Evolutionary conservation across 1,139 yeast genomes (phyloP).

Genomic region (Suhomyces panamericanus): DNA sequence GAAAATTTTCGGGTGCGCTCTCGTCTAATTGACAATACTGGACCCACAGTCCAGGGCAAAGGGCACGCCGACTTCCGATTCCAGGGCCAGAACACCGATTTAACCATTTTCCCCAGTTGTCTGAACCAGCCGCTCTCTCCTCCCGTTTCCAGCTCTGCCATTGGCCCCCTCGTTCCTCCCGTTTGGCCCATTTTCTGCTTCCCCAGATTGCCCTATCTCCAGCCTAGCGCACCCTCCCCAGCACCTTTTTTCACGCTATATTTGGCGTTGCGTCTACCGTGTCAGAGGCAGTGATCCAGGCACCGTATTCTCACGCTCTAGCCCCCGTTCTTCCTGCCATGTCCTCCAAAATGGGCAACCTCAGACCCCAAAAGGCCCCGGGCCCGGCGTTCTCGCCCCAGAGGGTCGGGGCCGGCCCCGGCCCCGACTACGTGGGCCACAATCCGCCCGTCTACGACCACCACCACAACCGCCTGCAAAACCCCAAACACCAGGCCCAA

Average conservation of each 20-base stretch:
- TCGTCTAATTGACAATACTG: slow-evolving; percentile 10
- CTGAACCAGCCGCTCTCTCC: too few relatives aligned
- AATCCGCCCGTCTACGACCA: slow-evolving; percentile 19
- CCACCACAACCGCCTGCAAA: slow-evolving; percentile 15
- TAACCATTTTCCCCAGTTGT: too few relatives aligned
- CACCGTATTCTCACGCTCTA: neutral
- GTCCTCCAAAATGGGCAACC: slow-evolving; percentile 5
- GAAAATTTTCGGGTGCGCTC: slow-evolving; percentile 5
- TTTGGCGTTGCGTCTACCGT: neutral
- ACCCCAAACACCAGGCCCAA: slow-evolving; percentile 5
- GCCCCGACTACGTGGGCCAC: slow-evolving; percentile 13
- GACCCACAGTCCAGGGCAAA: neutral
- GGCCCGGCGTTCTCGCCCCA: slow-evolving; percentile 1
- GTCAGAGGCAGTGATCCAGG: slow-evolving; percentile 1
- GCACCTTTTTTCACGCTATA: neutral
- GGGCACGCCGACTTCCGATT: too few relatives aligned
- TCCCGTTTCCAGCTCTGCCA: neutral
- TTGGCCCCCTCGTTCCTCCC: neutral
- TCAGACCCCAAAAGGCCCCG: slow-evolving; percentile 7
- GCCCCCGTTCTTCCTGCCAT: neutral
- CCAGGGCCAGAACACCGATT: too few relatives aligned
- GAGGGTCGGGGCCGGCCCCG: slow-evolving; percentile 2
- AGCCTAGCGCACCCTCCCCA: neutral
- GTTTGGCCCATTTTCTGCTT: neutral
- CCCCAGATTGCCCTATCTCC: neutral